Evolutionary conservation across 2,329 filamentous ascomycete genomes (phyloP).

Genomic region (Bipolaris bicolor): DNA sequence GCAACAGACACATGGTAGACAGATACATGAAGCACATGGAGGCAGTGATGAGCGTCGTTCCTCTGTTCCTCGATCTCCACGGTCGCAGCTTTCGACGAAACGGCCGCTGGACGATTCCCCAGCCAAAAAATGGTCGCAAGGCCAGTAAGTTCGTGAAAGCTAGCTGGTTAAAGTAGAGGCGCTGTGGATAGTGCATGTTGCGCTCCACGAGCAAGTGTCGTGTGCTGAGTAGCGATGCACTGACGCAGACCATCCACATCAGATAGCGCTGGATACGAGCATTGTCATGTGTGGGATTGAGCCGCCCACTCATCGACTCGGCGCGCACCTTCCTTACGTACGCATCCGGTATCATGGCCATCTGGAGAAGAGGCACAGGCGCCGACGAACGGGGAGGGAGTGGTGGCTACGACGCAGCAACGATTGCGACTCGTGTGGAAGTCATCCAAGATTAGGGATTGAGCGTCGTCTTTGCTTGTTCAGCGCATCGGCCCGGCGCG

Average conservation of each 20-base stretch:
- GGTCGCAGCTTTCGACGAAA: neutral
- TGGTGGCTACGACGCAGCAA: neutral
- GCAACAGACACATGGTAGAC: conserved; percentile 28
- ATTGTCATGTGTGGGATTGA: neutral
- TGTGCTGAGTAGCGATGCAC: conserved; percentile 23
- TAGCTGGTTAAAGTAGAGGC: conserved; percentile 22
- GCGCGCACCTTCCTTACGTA: neutral
- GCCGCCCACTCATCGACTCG: neutral
- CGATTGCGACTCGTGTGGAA: neutral
- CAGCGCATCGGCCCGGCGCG: neutral
- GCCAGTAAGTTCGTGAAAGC: conserved; percentile 4
- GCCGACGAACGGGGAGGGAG: neutral
- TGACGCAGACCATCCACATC: conserved; percentile 22
- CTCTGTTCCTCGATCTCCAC: conserved; percentile 1
- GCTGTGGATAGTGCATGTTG: conserved; percentile 31
- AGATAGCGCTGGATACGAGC: conserved; percentile 3
- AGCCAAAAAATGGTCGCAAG: neutral
- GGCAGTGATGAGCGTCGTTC: conserved; percentile 1
- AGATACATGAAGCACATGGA: conserved; percentile 21
- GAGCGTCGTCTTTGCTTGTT: neutral
- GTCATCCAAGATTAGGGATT: neutral
- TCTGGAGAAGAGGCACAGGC: neutral
- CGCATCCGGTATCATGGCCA: neutral
- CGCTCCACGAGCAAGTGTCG: conserved; percentile 29
- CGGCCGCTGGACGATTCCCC: conserved; percentile 1